Base-by-base conservation (phyloP, 306 rosid genomes). In the Sindora glabra region DNA sequence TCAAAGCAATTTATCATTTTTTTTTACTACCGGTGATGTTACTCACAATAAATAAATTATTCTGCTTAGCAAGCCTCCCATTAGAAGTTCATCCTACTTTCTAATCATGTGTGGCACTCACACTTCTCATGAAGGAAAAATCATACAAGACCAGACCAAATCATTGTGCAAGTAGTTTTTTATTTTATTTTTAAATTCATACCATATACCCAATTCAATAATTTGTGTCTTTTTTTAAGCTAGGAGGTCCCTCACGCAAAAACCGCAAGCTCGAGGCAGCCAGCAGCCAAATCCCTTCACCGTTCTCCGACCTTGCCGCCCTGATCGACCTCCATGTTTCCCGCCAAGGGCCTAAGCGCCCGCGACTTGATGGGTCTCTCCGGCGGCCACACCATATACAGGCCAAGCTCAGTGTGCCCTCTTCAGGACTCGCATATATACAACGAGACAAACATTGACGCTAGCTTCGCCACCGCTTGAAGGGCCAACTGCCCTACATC, bases 191-290 rank as follows among this genome's bases (percentile, higher is more conserved):
- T n/a, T n/a, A n/a, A n/a, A n/a, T n/a, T n/a, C n/a, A n/a, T n/a
- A n/a, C n/a, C n/a, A n/a, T n/a, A n/a, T n/a, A n/a, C n/a, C n/a
- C n/a, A n/a, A n/a, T n/a, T n/a, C n/a, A n/a, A n/a, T n/a, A n/a
- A n/a, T n/a, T n/a, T n/a, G 19, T 50, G 7, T 6, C 2, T 36
- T 0, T 42, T 18, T 68, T 54, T 2, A 26, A 91, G 97, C 73
- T 83, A 6, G 86, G 92, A 75, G 97, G 97, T 39, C 88, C 95
- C 5, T 17, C 74, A 17, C 85, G 95, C 95, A 42, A 81, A 71
- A 47, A 91, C 91, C 6, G 92, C 92, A 17, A 91, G 83, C 72
- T 75, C 73, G 17, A 79, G 69, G 79, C 24, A 7, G 83, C 97
- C 30, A 83, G 83, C 73, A 69, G 0, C 64, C 52, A 85, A 18